These are phyloP conservation scores for Durio zibethinus DNA, from an alignment of 345 rosid genomes.

Conservation along the genomic window DNA sequence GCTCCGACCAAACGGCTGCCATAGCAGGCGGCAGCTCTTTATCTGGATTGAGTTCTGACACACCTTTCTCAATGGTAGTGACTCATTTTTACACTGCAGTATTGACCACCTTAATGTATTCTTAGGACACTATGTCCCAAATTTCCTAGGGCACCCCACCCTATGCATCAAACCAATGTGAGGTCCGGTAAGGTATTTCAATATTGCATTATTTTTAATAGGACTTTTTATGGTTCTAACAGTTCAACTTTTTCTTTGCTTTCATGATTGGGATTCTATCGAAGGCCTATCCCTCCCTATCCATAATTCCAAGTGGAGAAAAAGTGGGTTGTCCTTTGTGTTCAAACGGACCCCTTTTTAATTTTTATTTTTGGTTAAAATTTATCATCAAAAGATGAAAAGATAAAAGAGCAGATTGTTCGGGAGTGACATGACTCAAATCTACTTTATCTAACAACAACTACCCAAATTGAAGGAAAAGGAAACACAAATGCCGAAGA, in stretches of 20 bases:
- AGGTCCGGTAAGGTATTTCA: background rate
- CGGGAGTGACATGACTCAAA: background rate
- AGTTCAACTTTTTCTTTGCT: background rate
- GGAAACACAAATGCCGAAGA: background rate
- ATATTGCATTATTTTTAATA: background rate
- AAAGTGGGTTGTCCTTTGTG: background rate
- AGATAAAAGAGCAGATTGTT: background rate
- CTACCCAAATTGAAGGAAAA: background rate
- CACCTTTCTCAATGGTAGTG: too few species aligned
- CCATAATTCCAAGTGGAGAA: constrained; percentile 9
- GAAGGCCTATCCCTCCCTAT: background rate
- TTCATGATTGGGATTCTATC: background rate
- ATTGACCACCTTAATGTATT: background rate
- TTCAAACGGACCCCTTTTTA: background rate
- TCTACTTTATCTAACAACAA: background rate
- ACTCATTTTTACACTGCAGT: background rate
- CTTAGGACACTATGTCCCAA: background rate
- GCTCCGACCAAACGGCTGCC: background rate
- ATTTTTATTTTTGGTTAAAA: background rate
- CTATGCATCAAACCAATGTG: background rate
- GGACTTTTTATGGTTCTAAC: background rate
- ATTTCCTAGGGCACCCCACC: background rate
- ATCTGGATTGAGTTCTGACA: too few species aligned
- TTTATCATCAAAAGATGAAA: background rate
- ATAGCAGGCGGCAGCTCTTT: background rate